Evolutionary conservation across 2,329 filamentous ascomycete genomes (phyloP), one percentile per base, ranked within the genome.

Genomic region (Colletotrichum cordylinicola): DNA sequence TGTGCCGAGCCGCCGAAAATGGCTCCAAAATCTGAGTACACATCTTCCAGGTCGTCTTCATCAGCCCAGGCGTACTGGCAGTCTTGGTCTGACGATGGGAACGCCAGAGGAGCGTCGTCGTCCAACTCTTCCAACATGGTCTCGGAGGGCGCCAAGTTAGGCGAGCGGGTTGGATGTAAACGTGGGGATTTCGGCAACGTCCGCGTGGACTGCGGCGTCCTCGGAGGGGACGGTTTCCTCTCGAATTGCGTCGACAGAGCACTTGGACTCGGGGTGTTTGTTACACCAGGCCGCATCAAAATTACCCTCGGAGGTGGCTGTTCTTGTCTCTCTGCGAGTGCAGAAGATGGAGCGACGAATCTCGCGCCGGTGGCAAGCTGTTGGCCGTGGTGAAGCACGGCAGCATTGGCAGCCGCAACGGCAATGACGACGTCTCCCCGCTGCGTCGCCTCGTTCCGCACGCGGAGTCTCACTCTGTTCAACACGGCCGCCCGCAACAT

Each of bases 401-500:
- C 82, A 9, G 82, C 81, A n/a, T 83, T 81, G 8, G 80, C 82
- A 7, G 83, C 81, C 60, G 85, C 73, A 8, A 81, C 81, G 13
- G 83, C 81, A 39, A 85, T 80, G 43, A 81, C 74, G 5, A 79
- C 81, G 60, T 82, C 82, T 10, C 82, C 83, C 37, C 79, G 75
- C 62, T 80, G 79, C 10, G 79, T 80, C 1, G 84, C 83, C 21
- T 85, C 83, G n/a, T 83, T 81, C 2, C 84, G 83, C 29, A 91
- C 83, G 6, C 87, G 85, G 73, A 87, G 84, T 21, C 91, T 85
- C 10, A 93, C 86, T 12, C 90, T 84, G 79, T 95, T 95, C 82
- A 94, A 87, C 72, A 94, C 91, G 8, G 93, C 93, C 24, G 91
- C 92, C 66, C 93, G 92, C 29, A 92, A 87, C 16, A 94, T 85